Evolutionary conservation across 192 early-diverging fungal genomes (phyloP).

Genomic region (Kickxella alabastrina): DNA sequence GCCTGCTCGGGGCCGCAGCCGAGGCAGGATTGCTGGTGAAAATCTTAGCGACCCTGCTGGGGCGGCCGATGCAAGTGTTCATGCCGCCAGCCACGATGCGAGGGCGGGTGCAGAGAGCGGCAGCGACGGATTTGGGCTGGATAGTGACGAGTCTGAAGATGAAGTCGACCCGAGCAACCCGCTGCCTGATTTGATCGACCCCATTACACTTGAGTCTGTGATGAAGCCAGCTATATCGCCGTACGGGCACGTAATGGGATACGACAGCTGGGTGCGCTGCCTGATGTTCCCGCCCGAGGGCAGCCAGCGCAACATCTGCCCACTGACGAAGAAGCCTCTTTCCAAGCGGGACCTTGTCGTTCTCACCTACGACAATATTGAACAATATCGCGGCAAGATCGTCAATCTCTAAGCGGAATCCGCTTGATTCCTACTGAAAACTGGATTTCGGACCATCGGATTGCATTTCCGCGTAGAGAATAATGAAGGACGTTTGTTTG

Average conservation of each 20-base stretch:
- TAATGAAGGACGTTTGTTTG: no score
- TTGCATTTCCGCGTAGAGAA: no score
- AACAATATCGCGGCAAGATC: slow-evolving; percentile 68
- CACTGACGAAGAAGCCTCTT: slow-evolving; percentile 89
- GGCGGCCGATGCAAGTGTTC: slow-evolving; percentile 56
- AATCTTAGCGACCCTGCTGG: slow-evolving; percentile 18
- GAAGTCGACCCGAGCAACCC: slow-evolving; percentile 67
- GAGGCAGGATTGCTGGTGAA: not conserved
- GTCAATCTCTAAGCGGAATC: slow-evolving; percentile 56
- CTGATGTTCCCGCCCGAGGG: slow-evolving; percentile 67
- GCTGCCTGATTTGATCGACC: slow-evolving; percentile 87
- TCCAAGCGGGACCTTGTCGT: slow-evolving; percentile 86
- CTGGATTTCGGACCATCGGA: no score
- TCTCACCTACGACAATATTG: slow-evolving; percentile 76
- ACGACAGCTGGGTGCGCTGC: slow-evolving; percentile 85
- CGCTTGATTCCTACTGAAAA: no score
- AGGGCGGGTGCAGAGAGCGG: slow-evolving; percentile 55
- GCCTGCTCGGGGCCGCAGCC: not conserved
- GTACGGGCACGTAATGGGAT: slow-evolving; percentile 89
- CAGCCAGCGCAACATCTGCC: slow-evolving; percentile 82
- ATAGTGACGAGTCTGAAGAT: slow-evolving; percentile 17
- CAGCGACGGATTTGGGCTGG: slow-evolving; percentile 63
- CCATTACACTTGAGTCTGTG: slow-evolving; percentile 89
- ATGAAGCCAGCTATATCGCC: slow-evolving; percentile 91
- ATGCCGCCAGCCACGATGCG: not conserved